Conservation (phyloP, 2,329 filamentous ascomycete species). For the Ascomycota sp. region DNA sequence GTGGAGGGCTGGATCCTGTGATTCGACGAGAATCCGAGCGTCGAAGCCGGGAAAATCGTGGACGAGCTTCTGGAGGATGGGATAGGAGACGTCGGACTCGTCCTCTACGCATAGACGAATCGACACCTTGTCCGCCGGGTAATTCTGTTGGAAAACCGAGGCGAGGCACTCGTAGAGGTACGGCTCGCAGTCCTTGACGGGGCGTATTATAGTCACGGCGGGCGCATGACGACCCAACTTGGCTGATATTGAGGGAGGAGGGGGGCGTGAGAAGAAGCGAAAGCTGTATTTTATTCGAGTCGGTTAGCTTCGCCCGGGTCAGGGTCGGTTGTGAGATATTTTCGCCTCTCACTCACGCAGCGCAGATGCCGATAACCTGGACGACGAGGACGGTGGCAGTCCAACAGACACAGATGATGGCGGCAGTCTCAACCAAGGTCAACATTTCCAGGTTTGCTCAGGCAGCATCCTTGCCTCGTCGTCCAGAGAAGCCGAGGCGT, state of each 20-base stretch:
- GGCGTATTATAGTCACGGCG: conserved; percentile 76
- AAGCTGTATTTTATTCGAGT: conserved; percentile 23
- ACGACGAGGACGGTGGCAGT: conserved; percentile 29
- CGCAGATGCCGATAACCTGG: conserved; percentile 32
- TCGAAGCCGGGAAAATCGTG: conserved; percentile 53
- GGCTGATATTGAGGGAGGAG: conserved; percentile 28
- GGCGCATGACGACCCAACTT: conserved; percentile 36
- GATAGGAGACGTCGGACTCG: conserved; percentile 54
- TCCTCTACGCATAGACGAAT: conserved; percentile 68
- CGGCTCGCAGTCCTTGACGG: conserved; percentile 81
- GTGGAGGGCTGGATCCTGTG: conserved; percentile 54
- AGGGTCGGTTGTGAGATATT: background rate
- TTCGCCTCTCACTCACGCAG: conserved; percentile 27
- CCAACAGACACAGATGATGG: conserved; percentile 31
- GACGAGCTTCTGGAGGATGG: conserved; percentile 50
- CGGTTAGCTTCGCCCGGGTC: conserved; percentile 1
- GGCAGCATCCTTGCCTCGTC: too few species aligned
- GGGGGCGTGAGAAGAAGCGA: conserved; percentile 28
- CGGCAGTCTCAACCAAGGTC: conserved; percentile 15
- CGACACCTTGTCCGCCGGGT: conserved; percentile 55
- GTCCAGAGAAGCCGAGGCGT: too few species aligned
- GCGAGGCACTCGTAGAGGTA: conserved; percentile 82
- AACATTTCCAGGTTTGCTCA: conserved; percentile 7
- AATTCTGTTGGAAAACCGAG: conserved; percentile 64
- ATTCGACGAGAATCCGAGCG: conserved; percentile 56